phyloP scores from a whole-genome alignment of 495 filamentous ascomycete genomes.

The Cercophora samala region DNA sequence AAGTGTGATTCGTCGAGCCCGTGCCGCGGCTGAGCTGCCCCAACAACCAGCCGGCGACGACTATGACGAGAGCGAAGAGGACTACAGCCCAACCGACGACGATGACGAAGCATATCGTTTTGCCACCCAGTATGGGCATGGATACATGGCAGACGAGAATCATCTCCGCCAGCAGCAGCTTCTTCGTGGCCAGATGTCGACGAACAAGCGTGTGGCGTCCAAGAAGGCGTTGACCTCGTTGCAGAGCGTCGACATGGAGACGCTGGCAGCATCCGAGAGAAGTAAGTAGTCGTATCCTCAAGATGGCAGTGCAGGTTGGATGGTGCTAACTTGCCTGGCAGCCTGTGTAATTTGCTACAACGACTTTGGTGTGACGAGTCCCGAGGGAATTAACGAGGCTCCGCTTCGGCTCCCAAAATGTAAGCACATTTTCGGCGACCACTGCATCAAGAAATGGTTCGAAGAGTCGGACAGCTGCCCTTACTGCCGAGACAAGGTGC shows the following conservation, averaged over 20 bases:
- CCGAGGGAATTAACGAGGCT: slow-evolving; percentile 50
- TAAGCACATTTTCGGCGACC: slow-evolving; percentile 57
- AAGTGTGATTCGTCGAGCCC: not conserved
- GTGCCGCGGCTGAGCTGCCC: not conserved
- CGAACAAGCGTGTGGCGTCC: slow-evolving; percentile 45
- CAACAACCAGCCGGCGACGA: not conserved
- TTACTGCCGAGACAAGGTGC: slow-evolving; percentile 56
- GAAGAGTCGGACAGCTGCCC: slow-evolving; percentile 57
- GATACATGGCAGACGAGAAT: slow-evolving; percentile 16
- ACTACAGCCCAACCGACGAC: slow-evolving; percentile 23
- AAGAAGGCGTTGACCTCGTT: slow-evolving; percentile 45
- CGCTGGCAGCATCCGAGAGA: slow-evolving; percentile 43
- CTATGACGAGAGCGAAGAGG: slow-evolving; percentile 29
- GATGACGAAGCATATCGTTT: slow-evolving; percentile 27
- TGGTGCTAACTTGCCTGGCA: slow-evolving; percentile 43
- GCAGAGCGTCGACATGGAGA: slow-evolving; percentile 41
- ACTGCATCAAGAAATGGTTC: slow-evolving; percentile 61
- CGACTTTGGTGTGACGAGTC: slow-evolving; percentile 48
- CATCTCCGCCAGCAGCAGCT: slow-evolving; percentile 38
- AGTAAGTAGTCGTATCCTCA: slow-evolving; percentile 39
- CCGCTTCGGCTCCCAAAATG: slow-evolving; percentile 54
- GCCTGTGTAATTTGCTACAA: slow-evolving; percentile 59
- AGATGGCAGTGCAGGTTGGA: slow-evolving; percentile 1
- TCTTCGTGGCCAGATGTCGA: slow-evolving; percentile 38
- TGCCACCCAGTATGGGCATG: slow-evolving; percentile 21